phyloP scores from a whole-genome alignment of 495 filamentous ascomycete genomes.

The Hypoxylon crocopeplum region DNA sequence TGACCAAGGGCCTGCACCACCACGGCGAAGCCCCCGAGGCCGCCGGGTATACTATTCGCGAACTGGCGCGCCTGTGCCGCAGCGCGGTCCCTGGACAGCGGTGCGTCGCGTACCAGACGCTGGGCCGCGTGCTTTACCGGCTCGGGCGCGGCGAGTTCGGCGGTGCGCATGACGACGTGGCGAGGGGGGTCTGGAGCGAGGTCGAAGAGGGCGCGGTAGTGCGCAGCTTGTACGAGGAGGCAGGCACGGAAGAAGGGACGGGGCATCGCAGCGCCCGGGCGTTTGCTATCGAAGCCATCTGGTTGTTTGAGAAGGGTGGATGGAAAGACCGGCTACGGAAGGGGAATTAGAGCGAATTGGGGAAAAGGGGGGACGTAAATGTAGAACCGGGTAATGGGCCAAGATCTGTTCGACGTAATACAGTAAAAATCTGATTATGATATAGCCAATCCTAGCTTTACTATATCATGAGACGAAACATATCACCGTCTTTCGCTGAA shows the following conservation, averaged over 20 bases:
- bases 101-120: slow-evolving; percentile 88
- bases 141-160: slow-evolving; percentile 84
- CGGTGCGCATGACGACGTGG: slow-evolving; percentile 57
- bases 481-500: no score
- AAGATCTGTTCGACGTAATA: not conserved
- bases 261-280: slow-evolving; percentile 68
- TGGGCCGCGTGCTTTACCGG: slow-evolving; percentile 84
- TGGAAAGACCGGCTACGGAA: slow-evolving; percentile 53
- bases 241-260: slow-evolving; percentile 55
- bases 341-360: slow-evolving; percentile 13
- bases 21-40: slow-evolving; percentile 92
- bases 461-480: no score
- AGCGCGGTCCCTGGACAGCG: slow-evolving; percentile 84
- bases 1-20: slow-evolving; percentile 84
- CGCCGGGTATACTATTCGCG: slow-evolving; percentile 91
- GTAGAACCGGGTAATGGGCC: not conserved
- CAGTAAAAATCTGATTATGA: not conserved
- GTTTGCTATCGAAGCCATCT: slow-evolving; percentile 89
- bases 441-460: no score
- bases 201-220: slow-evolving; percentile 80
- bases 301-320: slow-evolving; percentile 87
- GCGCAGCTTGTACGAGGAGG: slow-evolving; percentile 70
- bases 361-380: not conserved
- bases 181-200: slow-evolving; percentile 72
- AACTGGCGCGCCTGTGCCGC: slow-evolving; percentile 82